A percentile compares a stretch with the other conserved stretches of the same genome.
These are phyloP conservation scores for Arthrocladium fulminans DNA, from an alignment of 2,329 filamentous ascomycete species.

Conservation along the genomic window DNA sequence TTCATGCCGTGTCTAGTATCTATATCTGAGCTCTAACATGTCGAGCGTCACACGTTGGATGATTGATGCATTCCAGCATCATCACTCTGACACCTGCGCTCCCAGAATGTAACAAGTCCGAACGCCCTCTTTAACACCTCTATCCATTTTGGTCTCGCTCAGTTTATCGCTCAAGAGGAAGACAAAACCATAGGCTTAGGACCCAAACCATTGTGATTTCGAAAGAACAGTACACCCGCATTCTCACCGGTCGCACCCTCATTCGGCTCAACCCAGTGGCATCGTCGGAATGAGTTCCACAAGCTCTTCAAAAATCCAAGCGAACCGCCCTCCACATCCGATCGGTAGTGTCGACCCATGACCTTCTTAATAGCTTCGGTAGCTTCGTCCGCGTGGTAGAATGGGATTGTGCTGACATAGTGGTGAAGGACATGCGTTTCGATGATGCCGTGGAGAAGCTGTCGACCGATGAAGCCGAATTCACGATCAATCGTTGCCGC, in stretches of 20 bases:
- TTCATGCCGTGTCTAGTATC: too few relatives aligned
- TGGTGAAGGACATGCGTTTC: slow-evolving; percentile 98
- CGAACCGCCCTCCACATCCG: slow-evolving; percentile 66
- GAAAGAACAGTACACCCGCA: slow-evolving; percentile 85
- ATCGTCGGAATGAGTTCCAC: slow-evolving; percentile 72
- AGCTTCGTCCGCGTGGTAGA: slow-evolving; percentile 93
- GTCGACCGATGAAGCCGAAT: slow-evolving; percentile 88
- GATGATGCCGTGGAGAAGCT: slow-evolving; percentile 88
- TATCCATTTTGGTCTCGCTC: background rate
- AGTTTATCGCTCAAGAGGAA: background rate
- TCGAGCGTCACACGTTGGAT: too few relatives aligned
- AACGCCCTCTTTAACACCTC: too few relatives aligned
- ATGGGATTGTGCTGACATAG: slow-evolving; percentile 91
- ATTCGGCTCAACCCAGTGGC: slow-evolving; percentile 95
- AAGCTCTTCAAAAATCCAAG: slow-evolving; percentile 76
- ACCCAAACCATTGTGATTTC: slow-evolving; percentile 85
- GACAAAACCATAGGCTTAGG: slow-evolving; percentile 35
- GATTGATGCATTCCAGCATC: too few relatives aligned
- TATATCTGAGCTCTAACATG: too few relatives aligned
- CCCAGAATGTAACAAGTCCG: too few relatives aligned
- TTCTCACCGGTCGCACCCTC: slow-evolving; percentile 69
- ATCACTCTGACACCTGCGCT: too few relatives aligned
- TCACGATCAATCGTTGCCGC: slow-evolving; percentile 95
- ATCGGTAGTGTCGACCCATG: slow-evolving; percentile 92
- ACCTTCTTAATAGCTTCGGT: slow-evolving; percentile 86